phyloP scores from a whole-genome alignment of 2,329 filamentous ascomycete genomes.

The Diaporthe vaccinii region DNA sequence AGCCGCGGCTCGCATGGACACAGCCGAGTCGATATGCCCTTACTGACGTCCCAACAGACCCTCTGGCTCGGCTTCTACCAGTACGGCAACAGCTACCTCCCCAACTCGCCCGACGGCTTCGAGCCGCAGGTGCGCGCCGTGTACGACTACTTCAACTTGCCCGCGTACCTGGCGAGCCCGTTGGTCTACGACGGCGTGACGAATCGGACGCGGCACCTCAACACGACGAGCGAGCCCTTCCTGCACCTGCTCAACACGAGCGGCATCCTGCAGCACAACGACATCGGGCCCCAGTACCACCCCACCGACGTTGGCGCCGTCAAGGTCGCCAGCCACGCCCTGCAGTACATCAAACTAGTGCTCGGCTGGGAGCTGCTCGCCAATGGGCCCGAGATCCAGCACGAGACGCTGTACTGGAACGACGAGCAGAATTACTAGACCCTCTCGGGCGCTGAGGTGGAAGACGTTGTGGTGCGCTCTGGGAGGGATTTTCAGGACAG shows the following conservation, averaged over 20 bases:
- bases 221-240: slow-evolving; percentile 57
- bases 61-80: slow-evolving; percentile 68
- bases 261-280: slow-evolving; percentile 73
- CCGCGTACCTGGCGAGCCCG: slow-evolving; percentile 55
- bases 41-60: slow-evolving; percentile 51
- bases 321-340: slow-evolving; percentile 71
- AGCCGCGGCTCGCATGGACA: neutral
- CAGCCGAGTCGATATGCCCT: slow-evolving; percentile 20
- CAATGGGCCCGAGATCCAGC: slow-evolving; percentile 64
- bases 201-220: slow-evolving; percentile 51
- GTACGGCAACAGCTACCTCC: slow-evolving; percentile 63
- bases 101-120: slow-evolving; percentile 57
- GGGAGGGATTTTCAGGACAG: neutral
- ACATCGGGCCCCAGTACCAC: slow-evolving; percentile 70
- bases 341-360: slow-evolving; percentile 68
- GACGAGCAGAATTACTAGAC: slow-evolving; percentile 58
- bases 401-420: slow-evolving; percentile 67
- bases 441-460: too few species aligned
- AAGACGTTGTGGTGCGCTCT: neutral
- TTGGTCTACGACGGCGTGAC: slow-evolving; percentile 56
- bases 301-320: slow-evolving; percentile 73
- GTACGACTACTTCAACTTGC: slow-evolving; percentile 65
- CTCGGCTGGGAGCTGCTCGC: slow-evolving; percentile 70
- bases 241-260: slow-evolving; percentile 74
- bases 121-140: slow-evolving; percentile 64